Evolutionary conservation across 2,329 filamentous ascomycete species (phyloP).

Genomic region (Diaporthe sp.): DNA sequence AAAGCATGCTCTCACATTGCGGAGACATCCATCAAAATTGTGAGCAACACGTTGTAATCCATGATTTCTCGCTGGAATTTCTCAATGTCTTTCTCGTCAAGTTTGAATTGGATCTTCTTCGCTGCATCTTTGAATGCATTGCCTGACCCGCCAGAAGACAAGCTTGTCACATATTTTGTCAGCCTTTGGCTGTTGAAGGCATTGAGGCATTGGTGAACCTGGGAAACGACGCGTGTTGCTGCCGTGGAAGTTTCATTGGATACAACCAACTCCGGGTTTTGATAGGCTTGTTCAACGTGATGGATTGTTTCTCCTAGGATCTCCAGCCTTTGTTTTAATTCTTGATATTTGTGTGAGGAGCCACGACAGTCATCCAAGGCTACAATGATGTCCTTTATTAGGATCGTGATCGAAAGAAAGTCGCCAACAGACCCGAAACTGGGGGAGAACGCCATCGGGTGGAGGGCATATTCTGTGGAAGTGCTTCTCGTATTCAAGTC

Average conservation of each 20-base stretch:
- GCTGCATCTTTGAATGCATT: not conserved
- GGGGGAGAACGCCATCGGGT: not conserved
- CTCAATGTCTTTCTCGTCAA: constrained; percentile 3
- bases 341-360: constrained; percentile 9
- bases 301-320: not conserved
- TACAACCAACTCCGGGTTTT: not conserved
- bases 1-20: not conserved
- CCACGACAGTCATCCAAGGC: constrained; percentile 10
- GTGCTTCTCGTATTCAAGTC: not conserved
- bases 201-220: not conserved
- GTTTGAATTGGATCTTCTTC: not conserved
- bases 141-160: constrained; percentile 6
- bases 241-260: not conserved
- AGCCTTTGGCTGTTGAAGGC: constrained; percentile 8
- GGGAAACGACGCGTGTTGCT: not conserved
- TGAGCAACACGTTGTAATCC: not conserved
- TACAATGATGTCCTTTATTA: not conserved
- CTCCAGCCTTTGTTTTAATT: not conserved
- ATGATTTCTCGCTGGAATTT: not conserved
- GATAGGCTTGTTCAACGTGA: not conserved
- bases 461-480: not conserved
- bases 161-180: not conserved
- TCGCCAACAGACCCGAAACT: constrained; percentile 7
- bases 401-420: not conserved
- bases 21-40: not conserved